phyloP scores from a whole-genome alignment of 2,329 filamentous ascomycete genomes.

The Colletotrichum filicis region DNA sequence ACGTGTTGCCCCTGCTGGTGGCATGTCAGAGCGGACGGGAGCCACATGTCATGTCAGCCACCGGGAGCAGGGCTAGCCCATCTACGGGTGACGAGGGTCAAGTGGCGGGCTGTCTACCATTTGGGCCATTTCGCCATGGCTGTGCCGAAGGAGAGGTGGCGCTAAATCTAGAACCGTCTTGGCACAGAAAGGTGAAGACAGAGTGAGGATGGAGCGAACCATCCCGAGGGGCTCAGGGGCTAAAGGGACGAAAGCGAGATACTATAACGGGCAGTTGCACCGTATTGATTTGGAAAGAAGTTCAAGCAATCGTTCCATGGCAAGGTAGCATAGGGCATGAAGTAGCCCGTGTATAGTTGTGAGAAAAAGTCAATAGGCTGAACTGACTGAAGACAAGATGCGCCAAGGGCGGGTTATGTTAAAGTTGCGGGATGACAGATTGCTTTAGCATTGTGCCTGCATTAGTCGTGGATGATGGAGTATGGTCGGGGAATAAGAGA shows the following conservation, averaged over 20 bases:
- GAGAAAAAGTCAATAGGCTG: background rate
- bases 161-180: background rate
- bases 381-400: background rate
- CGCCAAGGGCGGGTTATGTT: background rate
- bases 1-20: background rate
- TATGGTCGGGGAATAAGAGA: background rate
- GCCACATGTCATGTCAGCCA: slow-evolving; percentile 14
- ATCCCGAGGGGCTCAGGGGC: background rate
- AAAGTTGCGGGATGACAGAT: slow-evolving; percentile 25
- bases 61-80: background rate
- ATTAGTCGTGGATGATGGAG: background rate
- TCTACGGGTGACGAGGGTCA: background rate
- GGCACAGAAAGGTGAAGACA: background rate
- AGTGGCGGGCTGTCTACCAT: background rate
- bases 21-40: slow-evolving; percentile 6
- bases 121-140: background rate
- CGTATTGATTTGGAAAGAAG: background rate
- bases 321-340: background rate
- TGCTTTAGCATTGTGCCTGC: slow-evolving; percentile 19
- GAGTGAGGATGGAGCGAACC: background rate
- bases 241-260: slow-evolving; percentile 12
- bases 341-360: slow-evolving; percentile 10
- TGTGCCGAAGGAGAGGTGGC: background rate
- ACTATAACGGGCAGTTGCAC: background rate
- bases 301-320: background rate